A percentile compares a stretch with the other conserved stretches of the same genome.
phyloP scores from a whole-genome alignment of 176 grass and related monocot genomes.

The Oryza australiensis region DNA sequence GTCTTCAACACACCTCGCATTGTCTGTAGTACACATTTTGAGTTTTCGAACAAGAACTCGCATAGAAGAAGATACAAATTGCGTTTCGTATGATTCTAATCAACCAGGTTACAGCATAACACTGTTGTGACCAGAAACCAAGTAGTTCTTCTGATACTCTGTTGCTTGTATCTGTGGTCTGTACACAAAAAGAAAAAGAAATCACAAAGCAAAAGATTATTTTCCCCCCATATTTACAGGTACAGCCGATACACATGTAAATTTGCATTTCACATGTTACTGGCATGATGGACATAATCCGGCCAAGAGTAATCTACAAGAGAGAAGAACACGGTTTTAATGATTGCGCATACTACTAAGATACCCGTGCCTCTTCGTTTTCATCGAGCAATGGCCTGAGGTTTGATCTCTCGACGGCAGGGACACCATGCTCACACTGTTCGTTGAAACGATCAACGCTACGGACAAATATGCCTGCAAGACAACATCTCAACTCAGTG shows the following conservation, averaged over 20 bases:
- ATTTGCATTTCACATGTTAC: conserved; percentile 47
- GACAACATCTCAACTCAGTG: conserved; percentile 1
- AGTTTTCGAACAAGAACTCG: neutral
- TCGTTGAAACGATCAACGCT: conserved; percentile 83
- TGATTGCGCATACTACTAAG: conserved; percentile 6
- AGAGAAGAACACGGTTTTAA: neutral
- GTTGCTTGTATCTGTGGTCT: conserved; percentile 19
- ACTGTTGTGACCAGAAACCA: neutral
- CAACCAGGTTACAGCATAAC: neutral
- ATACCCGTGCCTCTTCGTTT: conserved; percentile 34
- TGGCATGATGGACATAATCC: conserved; percentile 10
- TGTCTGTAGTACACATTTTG: neutral
- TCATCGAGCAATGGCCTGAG: conserved; percentile 69
- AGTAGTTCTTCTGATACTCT: neutral
- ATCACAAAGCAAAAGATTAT: neutral
- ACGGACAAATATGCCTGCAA: conserved; percentile 77
- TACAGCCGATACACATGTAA: conserved; percentile 32
- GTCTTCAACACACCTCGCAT: no score
- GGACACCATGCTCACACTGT: conserved; percentile 46
- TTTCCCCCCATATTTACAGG: conserved; percentile 45
- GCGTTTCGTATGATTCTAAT: neutral
- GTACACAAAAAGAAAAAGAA: conserved; percentile 34
- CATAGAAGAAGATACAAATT: neutral
- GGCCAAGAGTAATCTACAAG: conserved; percentile 9
- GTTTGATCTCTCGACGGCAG: conserved; percentile 61